A percentile compares a stretch with the other conserved stretches of the same genome.
phyloP scores from a whole-genome alignment of 176 grass and related monocot genomes.

The Carex cristatella region DNA sequence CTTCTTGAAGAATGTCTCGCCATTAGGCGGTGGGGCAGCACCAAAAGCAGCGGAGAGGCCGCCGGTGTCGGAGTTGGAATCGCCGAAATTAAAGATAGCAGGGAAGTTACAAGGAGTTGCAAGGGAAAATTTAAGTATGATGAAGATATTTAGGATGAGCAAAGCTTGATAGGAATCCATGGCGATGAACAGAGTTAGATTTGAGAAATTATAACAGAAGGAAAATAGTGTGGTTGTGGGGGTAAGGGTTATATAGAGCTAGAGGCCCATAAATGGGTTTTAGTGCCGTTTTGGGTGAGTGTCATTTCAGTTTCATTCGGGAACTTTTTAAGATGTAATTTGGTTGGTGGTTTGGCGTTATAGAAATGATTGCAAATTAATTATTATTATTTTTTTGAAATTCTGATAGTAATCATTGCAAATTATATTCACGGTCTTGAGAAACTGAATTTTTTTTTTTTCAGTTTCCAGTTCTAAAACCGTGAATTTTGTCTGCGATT shows the following conservation, averaged over 20 bases:
- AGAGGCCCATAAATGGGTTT: too few relatives aligned
- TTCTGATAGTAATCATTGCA: too few relatives aligned
- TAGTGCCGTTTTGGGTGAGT: background rate
- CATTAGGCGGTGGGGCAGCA: slow-evolving; percentile 81
- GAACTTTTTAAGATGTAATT: background rate
- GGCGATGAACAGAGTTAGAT: background rate
- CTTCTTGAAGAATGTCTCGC: slow-evolving; percentile 81
- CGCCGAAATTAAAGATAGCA: slow-evolving; percentile 92
- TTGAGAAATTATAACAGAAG: background rate
- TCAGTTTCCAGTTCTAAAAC: too few relatives aligned
- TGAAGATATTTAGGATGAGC: slow-evolving; percentile 4
- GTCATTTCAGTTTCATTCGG: background rate
- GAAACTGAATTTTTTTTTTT: too few relatives aligned
- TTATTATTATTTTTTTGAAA: too few relatives aligned
- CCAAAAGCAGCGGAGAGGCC: slow-evolving; percentile 82
- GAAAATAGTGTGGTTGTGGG: background rate
- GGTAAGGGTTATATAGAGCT: background rate
- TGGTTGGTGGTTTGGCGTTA: background rate
- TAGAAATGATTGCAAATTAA: too few relatives aligned
- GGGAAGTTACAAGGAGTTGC: slow-evolving; percentile 54
- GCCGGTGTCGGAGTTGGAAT: slow-evolving; percentile 97
- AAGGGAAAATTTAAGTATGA: background rate
- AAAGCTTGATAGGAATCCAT: slow-evolving; percentile 10
- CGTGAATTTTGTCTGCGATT: too few relatives aligned
- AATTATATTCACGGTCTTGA: too few relatives aligned